Conservation (phyloP, 768 basidiomycete species). For the Suillus lakei region DNA sequence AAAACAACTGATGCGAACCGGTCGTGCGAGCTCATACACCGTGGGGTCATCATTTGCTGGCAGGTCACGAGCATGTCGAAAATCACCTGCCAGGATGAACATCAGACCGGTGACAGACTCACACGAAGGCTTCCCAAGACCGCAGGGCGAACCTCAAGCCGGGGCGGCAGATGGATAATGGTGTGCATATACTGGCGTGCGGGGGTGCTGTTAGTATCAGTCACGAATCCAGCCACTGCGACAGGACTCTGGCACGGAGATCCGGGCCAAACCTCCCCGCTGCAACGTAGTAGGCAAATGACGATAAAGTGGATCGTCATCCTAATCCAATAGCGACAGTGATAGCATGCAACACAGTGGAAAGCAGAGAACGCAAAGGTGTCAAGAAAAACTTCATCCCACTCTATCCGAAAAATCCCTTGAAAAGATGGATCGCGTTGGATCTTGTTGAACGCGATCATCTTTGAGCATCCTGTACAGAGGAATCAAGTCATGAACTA, state of each 20-base stretch:
- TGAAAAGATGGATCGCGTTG: conserved; percentile 53
- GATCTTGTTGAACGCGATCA: conserved; percentile 67
- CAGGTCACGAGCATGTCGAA: neutral
- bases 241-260: neutral
- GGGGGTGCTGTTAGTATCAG: neutral
- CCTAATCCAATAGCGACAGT: neutral
- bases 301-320: neutral
- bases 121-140: neutral
- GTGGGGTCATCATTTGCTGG: neutral
- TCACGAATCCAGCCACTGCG: neutral
- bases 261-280: neutral
- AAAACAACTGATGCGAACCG: neutral
- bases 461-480: conserved; percentile 83
- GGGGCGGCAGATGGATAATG: neutral
- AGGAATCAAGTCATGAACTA: neutral
- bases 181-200: neutral
- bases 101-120: neutral
- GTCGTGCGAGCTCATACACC: neutral
- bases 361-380: neutral
- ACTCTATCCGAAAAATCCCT: conserved; percentile 52
- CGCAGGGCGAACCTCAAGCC: neutral
- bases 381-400: conserved; percentile 26
- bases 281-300: neutral
- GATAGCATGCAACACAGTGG: conserved; percentile 3
- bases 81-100: neutral